phyloP scores from a whole-genome alignment of 2,329 filamentous ascomycete genomes.

The Sphaerulina populicola region DNA sequence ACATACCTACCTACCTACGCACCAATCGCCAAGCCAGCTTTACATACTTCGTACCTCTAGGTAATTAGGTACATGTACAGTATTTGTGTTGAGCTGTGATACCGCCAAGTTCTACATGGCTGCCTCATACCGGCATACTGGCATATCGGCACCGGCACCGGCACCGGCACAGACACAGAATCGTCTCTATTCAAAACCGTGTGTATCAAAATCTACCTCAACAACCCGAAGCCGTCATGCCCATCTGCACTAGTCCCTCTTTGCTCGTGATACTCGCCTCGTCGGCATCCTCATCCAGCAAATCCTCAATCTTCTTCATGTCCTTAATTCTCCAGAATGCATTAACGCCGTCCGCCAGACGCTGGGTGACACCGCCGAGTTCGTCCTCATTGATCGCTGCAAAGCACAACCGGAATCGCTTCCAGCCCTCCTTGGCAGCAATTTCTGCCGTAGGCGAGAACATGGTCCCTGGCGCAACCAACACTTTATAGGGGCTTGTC shows the following conservation, averaged over 20 bases:
- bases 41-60: not conserved
- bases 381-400: slow-evolving; percentile 69
- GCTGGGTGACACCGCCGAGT: slow-evolving; percentile 52
- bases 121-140: too few relatives aligned
- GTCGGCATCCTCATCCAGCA: slow-evolving; percentile 42
- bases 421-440: slow-evolving; percentile 52
- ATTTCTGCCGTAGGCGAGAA: slow-evolving; percentile 63
- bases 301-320: slow-evolving; percentile 55
- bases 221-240: slow-evolving; percentile 7
- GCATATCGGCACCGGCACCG: too few relatives aligned
- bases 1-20: not conserved
- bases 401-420: slow-evolving; percentile 73
- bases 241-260: slow-evolving; percentile 6
- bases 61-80: too few relatives aligned
- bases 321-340: slow-evolving; percentile 71
- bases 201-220: not conserved
- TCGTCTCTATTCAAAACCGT: too few relatives aligned
- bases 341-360: slow-evolving; percentile 60
- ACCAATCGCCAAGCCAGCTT: not conserved
- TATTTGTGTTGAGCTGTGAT: not conserved
- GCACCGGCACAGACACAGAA: too few relatives aligned
- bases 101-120: too few relatives aligned
- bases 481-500: slow-evolving; percentile 57
- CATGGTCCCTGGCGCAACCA: slow-evolving; percentile 63
- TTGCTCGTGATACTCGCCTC: slow-evolving; percentile 11